A percentile compares a stretch with the other conserved stretches of the same genome.
Evolutionary conservation across 1,284 basidiomycete genomes (phyloP).

Genomic region (Psilocybe mexicana): DNA sequence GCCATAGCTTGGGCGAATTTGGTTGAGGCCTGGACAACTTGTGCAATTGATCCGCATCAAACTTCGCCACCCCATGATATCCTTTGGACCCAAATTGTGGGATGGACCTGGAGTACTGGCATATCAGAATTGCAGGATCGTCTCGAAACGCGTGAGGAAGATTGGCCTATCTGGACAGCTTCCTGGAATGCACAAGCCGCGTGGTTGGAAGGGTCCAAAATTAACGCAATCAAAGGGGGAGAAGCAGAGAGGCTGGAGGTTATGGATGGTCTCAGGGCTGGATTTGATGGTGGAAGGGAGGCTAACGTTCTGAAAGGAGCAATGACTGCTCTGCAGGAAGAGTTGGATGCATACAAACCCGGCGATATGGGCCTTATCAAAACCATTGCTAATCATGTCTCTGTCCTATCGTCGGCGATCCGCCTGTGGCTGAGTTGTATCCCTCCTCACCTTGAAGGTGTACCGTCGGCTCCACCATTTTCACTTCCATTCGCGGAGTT

Average conservation of each 20-base stretch:
- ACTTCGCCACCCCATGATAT: constrained; percentile 88
- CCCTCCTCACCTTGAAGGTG: constrained; percentile 26
- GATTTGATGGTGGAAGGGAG: constrained; percentile 45
- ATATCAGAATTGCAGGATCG: constrained; percentile 40
- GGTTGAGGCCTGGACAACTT: constrained; percentile 75
- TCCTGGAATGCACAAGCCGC: constrained; percentile 61
- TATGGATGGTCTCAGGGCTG: constrained; percentile 34
- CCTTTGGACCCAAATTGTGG: constrained; percentile 83
- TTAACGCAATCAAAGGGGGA: constrained; percentile 72
- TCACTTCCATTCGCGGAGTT: constrained; percentile 55
- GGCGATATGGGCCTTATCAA: constrained; percentile 15
- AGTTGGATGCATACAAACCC: constrained; percentile 24
- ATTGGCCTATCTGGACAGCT: constrained; percentile 43
- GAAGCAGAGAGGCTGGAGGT: constrained; percentile 54
- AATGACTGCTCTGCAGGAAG: constrained; percentile 35
- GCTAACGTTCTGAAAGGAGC: constrained; percentile 36
- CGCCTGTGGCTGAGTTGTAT: constrained; percentile 65
- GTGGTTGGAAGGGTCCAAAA: constrained; percentile 73
- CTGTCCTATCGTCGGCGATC: constrained; percentile 48
- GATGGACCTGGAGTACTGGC: constrained; percentile 75
- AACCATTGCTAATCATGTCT: constrained; percentile 34
- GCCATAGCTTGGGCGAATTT: constrained; percentile 53
- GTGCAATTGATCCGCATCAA: constrained; percentile 86
- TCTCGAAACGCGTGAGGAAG: constrained; percentile 28
- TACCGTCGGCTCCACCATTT: constrained; percentile 37